Percentiles rank a stretch among this genome's conserved stretches.
phyloP scores from a whole-genome alignment of 192 early-diverging fungal genomes.

The Backusella mclennaniae region DNA sequence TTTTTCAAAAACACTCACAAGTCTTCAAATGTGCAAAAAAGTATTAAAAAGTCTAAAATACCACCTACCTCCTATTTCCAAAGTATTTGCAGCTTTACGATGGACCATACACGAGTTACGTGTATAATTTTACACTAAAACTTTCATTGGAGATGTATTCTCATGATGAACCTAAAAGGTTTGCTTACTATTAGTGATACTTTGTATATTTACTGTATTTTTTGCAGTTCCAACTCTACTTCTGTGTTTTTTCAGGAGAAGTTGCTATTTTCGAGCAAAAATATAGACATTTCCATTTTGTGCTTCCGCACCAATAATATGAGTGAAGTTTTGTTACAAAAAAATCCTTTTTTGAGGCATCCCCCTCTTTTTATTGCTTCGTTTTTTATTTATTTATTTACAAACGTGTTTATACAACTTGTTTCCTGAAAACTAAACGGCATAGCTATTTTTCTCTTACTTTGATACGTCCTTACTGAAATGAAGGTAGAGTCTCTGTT shows the following conservation, averaged over 20 bases:
- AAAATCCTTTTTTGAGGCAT: not conserved
- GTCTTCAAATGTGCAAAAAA: too few relatives aligned
- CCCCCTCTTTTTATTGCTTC: not conserved
- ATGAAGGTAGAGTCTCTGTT: constrained; percentile 14
- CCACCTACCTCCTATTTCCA: too few relatives aligned
- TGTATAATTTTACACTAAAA: too few relatives aligned
- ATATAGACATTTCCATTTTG: not conserved
- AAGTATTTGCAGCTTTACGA: too few relatives aligned
- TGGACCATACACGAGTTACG: too few relatives aligned
- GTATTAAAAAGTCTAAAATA: too few relatives aligned
- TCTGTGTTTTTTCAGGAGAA: not conserved
- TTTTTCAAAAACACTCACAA: too few relatives aligned
- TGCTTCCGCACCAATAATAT: not conserved
- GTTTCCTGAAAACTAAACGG: not conserved
- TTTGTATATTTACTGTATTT: too few relatives aligned
- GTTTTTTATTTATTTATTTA: not conserved
- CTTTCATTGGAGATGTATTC: too few relatives aligned
- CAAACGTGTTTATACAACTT: not conserved
- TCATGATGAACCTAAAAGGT: too few relatives aligned
- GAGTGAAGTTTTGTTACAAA: not conserved
- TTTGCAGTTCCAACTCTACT: too few relatives aligned
- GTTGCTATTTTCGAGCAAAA: not conserved
- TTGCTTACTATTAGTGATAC: too few relatives aligned
- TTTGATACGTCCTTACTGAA: not conserved
- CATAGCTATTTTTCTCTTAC: not conserved